A percentile compares a stretch with the other conserved stretches of the same genome.
Conservation (phyloP, 768 basidiomycete species). For the Trametes meyenii region DNA sequence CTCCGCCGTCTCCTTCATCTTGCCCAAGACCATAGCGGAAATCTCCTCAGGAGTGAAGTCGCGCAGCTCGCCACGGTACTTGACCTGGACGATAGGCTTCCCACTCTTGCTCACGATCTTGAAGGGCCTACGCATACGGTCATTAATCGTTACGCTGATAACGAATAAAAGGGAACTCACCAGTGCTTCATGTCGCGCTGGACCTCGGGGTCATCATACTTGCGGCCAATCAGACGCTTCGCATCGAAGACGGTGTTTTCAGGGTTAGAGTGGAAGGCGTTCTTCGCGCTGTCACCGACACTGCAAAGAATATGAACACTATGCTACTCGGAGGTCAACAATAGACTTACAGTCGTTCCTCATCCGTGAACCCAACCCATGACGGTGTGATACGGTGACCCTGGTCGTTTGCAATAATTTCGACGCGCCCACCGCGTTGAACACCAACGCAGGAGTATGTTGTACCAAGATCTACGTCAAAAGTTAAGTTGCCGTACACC, state of each 20-base stretch:
- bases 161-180: constrained; percentile 30
- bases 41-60: constrained; percentile 94
- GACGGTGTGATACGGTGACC: constrained; percentile 68
- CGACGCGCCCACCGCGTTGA: constrained; percentile 49
- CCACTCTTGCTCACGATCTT: constrained; percentile 74
- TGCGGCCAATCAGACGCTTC: constrained; percentile 92
- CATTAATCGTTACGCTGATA: background rate
- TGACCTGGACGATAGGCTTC: constrained; percentile 79
- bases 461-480: constrained; percentile 79
- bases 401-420: constrained; percentile 51
- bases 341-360: constrained; percentile 53
- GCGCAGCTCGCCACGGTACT: constrained; percentile 76
- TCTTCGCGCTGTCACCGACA: constrained; percentile 96
- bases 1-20: constrained; percentile 99
- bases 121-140: constrained; percentile 54
- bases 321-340: no score
- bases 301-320: no score
- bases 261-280: constrained; percentile 91
- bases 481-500: background rate
- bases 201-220: constrained; percentile 78
- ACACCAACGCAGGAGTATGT: constrained; percentile 89
- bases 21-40: constrained; percentile 90
- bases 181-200: constrained; percentile 87
- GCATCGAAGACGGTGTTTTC: constrained; percentile 95
- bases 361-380: constrained; percentile 62